phyloP scores from a whole-genome alignment of 768 basidiomycete species.

The Amanita pseudoporphyria region DNA sequence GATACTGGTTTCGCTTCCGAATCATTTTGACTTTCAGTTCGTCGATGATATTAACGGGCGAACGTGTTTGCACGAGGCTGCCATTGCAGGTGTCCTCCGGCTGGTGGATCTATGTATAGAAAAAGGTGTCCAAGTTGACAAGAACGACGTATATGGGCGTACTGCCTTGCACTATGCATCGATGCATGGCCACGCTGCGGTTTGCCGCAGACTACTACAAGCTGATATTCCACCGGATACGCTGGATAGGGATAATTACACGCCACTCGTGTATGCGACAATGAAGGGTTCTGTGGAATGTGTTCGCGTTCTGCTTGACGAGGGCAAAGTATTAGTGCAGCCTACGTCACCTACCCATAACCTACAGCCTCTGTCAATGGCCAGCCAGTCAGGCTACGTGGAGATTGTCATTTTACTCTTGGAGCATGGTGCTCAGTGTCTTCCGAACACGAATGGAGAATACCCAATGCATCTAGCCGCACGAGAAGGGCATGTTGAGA shows the following conservation, averaged over 20 bases:
- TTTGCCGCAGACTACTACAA: constrained; percentile 71
- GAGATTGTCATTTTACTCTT: constrained; percentile 75
- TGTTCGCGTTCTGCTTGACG: constrained; percentile 71
- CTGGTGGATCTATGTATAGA: constrained; percentile 77
- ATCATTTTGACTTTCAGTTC: constrained; percentile 81
- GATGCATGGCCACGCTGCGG: constrained; percentile 76
- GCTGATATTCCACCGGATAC: constrained; percentile 55
- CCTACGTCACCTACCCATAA: constrained; percentile 51
- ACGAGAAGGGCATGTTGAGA: constrained; percentile 79
- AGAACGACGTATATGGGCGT: constrained; percentile 84
- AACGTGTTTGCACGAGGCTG: constrained; percentile 88
- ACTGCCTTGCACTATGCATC: constrained; percentile 93
- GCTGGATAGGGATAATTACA: constrained; percentile 90
- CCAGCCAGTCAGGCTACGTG: constrained; percentile 83
- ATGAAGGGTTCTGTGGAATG: constrained; percentile 76
- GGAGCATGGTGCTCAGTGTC: constrained; percentile 62
- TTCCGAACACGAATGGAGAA: constrained; percentile 92
- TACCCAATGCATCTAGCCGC: constrained; percentile 96
- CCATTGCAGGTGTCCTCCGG: constrained; percentile 70
- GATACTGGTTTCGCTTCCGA: constrained; percentile 55
- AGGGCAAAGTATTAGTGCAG: constrained; percentile 57
- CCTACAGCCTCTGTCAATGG: constrained; percentile 80
- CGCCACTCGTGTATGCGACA: constrained; percentile 89
- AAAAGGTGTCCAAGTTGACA: constrained; percentile 59
- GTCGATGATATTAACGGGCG: constrained; percentile 96